Evolutionary conservation across 1,284 basidiomycete genomes (phyloP).

Genomic region (Xerocomus minutiporus): DNA sequence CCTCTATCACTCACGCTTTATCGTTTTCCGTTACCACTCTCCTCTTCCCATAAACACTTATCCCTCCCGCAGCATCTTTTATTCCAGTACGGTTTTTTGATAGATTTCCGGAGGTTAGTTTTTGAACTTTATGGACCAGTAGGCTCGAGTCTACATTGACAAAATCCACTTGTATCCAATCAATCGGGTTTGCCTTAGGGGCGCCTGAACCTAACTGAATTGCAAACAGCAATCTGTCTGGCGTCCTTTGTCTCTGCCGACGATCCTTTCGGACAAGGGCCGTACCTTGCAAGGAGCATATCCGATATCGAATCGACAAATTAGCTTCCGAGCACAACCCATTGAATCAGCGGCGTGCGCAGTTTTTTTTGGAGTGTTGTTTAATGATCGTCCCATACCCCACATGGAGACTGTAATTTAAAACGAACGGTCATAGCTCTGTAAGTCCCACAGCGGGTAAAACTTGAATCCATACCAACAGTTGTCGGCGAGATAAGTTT

Average conservation of each 20-base stretch:
- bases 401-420: not conserved
- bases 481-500: conserved; percentile 1
- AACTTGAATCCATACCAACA: not conserved
- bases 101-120: not conserved
- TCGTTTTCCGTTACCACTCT: not conserved
- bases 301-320: not conserved
- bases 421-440: not conserved
- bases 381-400: not conserved
- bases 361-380: not conserved
- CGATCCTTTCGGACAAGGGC: not conserved
- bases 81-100: not conserved
- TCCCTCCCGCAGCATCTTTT: not conserved
- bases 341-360: not conserved
- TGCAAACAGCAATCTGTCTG: no score
- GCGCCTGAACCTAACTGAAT: not conserved
- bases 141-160: not conserved
- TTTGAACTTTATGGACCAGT: not conserved
- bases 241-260: no score
- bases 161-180: not conserved
- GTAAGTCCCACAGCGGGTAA: not conserved
- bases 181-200: not conserved
- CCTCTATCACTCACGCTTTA: not conserved
- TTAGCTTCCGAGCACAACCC: not conserved
- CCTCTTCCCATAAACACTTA: not conserved
- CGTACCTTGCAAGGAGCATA: not conserved